Conservation (phyloP, 495 filamentous ascomycete species). For the Podospora fimiseda region DNA sequence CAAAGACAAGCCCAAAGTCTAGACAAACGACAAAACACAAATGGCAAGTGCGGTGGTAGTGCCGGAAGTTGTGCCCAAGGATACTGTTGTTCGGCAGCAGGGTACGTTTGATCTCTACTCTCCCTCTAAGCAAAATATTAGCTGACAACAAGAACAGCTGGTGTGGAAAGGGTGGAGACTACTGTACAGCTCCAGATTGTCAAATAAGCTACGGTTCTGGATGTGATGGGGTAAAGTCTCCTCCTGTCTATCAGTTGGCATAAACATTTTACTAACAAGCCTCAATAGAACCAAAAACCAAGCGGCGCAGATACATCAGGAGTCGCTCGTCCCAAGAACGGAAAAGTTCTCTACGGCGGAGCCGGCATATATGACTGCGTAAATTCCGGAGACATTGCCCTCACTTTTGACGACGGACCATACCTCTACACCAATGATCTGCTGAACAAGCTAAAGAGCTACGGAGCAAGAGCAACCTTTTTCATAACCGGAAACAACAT, state of each 20-base stretch:
- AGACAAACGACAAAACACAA: slow-evolving; percentile 5
- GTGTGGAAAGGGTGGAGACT: slow-evolving; percentile 55
- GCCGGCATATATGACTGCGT: slow-evolving; percentile 61
- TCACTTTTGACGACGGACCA: slow-evolving; percentile 78
- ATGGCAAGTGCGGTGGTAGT: slow-evolving; percentile 32
- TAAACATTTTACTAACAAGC: slow-evolving; percentile 13
- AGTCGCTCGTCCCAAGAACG: slow-evolving; percentile 53
- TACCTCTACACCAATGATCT: slow-evolving; percentile 62
- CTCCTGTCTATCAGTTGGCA: too few species aligned
- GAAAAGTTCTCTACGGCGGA: slow-evolving; percentile 54
- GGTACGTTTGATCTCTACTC: slow-evolving; percentile 32
- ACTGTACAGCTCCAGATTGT: slow-evolving; percentile 66
- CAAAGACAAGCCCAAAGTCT: not conserved
- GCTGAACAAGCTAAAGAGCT: slow-evolving; percentile 57
- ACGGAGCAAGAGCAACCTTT: slow-evolving; percentile 67
- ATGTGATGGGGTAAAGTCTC: slow-evolving; percentile 62
- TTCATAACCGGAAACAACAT: slow-evolving; percentile 73
- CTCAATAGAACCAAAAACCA: slow-evolving; percentile 50
- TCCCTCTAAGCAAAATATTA: slow-evolving; percentile 30
- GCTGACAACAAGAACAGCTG: slow-evolving; percentile 28
- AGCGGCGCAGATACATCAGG: slow-evolving; percentile 52
- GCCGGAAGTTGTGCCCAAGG: slow-evolving; percentile 47
- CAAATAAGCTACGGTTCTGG: slow-evolving; percentile 56
- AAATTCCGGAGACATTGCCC: slow-evolving; percentile 56
- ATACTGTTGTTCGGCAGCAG: slow-evolving; percentile 60